A percentile compares a stretch with the other conserved stretches of the same genome.
Evolutionary conservation across 192 early-diverging fungal species (phyloP).

Genomic region (Coemansia asiatica): DNA sequence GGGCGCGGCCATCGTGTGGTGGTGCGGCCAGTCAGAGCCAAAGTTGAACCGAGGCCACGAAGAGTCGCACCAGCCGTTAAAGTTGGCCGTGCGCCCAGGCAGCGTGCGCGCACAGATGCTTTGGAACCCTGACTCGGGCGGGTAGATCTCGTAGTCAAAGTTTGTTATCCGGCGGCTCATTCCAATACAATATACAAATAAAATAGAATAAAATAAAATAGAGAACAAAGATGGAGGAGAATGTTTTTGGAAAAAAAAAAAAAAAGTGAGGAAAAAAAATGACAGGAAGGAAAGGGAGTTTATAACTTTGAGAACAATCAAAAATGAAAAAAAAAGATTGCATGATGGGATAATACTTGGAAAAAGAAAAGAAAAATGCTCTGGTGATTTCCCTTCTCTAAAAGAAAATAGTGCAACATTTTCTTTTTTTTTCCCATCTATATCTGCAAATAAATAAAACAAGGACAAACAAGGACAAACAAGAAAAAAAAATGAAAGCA

Average conservation of each 20-base stretch:
- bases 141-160: conserved; percentile 42
- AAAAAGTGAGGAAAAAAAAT: too few relatives aligned
- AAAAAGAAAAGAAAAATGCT: background rate
- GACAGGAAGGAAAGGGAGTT: too few relatives aligned
- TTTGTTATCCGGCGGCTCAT: conserved; percentile 38
- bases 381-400: background rate
- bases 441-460: background rate
- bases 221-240: background rate
- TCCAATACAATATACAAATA: background rate
- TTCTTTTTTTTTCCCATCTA: background rate
- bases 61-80: conserved; percentile 17
- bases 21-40: background rate
- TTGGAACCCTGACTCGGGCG: conserved; percentile 29
- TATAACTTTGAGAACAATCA: too few relatives aligned
- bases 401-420: background rate
- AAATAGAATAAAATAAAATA: background rate
- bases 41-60: conserved; percentile 8
- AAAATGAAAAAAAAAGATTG: too few relatives aligned
- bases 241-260: background rate
- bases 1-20: background rate
- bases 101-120: conserved; percentile 29
- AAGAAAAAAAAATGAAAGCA: background rate
- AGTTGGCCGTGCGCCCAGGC: conserved; percentile 25
- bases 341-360: too few relatives aligned
- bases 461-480: too few relatives aligned